Base-by-base conservation (phyloP, 2,329 filamentous ascomycete species). In the Paracorniculantispora psalliotae region DNA sequence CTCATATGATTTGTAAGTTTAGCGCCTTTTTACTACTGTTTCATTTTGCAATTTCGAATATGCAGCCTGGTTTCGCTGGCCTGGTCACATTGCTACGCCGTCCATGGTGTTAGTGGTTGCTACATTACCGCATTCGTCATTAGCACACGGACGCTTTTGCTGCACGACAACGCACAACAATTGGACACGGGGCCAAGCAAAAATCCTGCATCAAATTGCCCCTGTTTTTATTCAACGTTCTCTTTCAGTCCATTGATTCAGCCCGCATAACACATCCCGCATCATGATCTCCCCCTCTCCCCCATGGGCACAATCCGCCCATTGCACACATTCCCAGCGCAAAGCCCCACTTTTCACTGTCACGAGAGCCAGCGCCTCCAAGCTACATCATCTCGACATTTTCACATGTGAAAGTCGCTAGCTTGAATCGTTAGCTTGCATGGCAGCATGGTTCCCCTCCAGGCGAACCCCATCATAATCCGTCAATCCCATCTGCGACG, bases 1-100 rank as follows among this genome's bases (percentile, higher is more conserved):
- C 78, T 64, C 76, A 79, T 68, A 71, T 78, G 66, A 71, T 56
- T 48, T 56, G 53, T 41, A 59, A 28, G 25, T 51, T 39, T 41
- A 19, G 10, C 26, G 12, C n/a, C 17, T 39, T 48, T 47, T 13
- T 60, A 28, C 63, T 61, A n/a, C n/a, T 49, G 35, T 57, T 43
- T 30, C 47, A 59, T 33, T 59, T 50, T 26, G n/a, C 39, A 25
- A 17, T 35, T 35, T 37, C 41, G n/a, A 19, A 10, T 9, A 21
- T 30, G 37, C 39, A 2, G 19, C 30, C 21, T n/a, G n/a, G n/a
- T 33, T 33, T 8, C 17, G 12, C 37, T 13, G n/a, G n/a, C n/a
- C n/a, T 25, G 2, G 26, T 52, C n/a, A 30, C 51, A 33, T 35
- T 26, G 28, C 52, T 7, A 28, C 49, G n/a, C 51, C n/a, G 21